Evolutionary conservation across 2,329 filamentous ascomycete genomes (phyloP).

Genomic region (Rugonectria rugulosa): DNA sequence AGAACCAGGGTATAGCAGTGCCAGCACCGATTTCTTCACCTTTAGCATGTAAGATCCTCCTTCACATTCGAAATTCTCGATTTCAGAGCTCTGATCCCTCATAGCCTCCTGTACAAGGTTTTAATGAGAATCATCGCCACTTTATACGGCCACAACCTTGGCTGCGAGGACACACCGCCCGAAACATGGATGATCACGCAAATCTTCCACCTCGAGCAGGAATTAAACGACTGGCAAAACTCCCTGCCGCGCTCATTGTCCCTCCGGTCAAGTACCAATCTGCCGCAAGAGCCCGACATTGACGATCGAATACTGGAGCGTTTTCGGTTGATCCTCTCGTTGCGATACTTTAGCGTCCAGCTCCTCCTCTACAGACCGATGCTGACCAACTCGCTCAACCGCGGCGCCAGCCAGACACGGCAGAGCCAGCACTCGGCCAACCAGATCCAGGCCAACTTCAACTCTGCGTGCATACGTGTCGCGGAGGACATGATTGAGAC

Average conservation of each 20-base stretch:
- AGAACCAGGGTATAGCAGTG: background rate
- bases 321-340: constrained; percentile 50
- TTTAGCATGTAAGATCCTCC: constrained; percentile 5
- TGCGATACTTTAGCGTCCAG: constrained; percentile 44
- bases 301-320: constrained; percentile 35
- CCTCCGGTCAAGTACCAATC: background rate
- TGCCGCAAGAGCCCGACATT: background rate
- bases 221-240: constrained; percentile 24
- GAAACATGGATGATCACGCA: constrained; percentile 14
- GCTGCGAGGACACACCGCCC: constrained; percentile 15
- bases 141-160: constrained; percentile 26
- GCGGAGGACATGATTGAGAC: constrained; percentile 22
- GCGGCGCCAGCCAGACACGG: background rate
- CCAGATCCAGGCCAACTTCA: constrained; percentile 23
- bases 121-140: constrained; percentile 18
- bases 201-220: constrained; percentile 24
- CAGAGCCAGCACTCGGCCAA: background rate
- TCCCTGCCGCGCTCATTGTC: background rate
- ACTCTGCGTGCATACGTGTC: constrained; percentile 2
- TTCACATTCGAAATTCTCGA: accelerated
- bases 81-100: background rate
- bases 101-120: constrained; percentile 20
- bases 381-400: background rate
- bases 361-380: constrained; percentile 42
- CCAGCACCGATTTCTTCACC: constrained; percentile 26